Base-by-base conservation (phyloP, 768 basidiomycete species). In the Cytidiella melzeri region DNA sequence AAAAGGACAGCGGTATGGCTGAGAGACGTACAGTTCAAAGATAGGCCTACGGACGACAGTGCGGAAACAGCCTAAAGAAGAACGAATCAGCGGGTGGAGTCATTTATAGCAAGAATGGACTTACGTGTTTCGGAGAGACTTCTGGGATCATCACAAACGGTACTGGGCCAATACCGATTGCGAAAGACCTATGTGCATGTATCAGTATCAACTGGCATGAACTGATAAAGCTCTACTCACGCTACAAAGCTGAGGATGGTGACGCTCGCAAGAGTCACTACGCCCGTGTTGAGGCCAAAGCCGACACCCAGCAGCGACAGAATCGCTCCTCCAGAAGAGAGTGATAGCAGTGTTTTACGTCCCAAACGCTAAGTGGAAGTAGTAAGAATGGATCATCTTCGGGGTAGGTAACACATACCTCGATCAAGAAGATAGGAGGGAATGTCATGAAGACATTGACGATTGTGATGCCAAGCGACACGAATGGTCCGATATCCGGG, bases 101-200 rank as follows among this genome's bases (percentile, higher is more conserved):
- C 30, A 7, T 38, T 50, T 25, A 21, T 18, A 19, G 4, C 26
- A 20, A 45, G 37, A 19, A 43, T 37, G 36, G 18, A 72, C 87
- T 53, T 64, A 86, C 91, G 58, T 86, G 76, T 43, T 76, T 65
- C 1, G 92, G 92, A 2, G 92, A 85, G 19, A 96, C 81, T 61
- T 97, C 93, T 13, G 92, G 83, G 26, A 95, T 83, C 65, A 97
- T 83, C 34, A 98, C 81, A 61, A 93, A 98, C 0, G 95, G 94
- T 27, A 97, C 70, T 1, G 95, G 93, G 1, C 95, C 95, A 15
- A 97, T 74, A 2, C 94, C 95, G 27, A 87, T 67, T 1, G 93
- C 89, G 65, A 94, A 97, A 1, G 89, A 87, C 67, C 88, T 89
- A 50, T 9, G 41, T 19, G 43, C 30, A 50, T 41, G 28, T 1